These are phyloP conservation scores for Globisporangium megalacanthum DNA, from an alignment of 352 stramenopile species.

Conservation along the genomic window DNA sequence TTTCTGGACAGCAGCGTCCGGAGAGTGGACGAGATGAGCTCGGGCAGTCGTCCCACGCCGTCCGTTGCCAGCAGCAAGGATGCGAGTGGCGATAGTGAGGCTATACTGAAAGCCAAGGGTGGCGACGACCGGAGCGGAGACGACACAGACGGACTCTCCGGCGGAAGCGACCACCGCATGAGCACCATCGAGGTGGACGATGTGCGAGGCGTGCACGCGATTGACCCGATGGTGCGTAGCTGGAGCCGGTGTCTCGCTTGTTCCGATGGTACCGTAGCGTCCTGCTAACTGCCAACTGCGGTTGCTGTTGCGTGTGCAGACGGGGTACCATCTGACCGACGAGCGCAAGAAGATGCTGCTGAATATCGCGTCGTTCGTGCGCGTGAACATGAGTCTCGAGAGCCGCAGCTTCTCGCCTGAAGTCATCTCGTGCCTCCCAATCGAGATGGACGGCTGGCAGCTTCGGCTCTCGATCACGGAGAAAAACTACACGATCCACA, in stretches of 20 bases:
- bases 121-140: constrained; percentile 35
- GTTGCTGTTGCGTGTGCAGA: constrained; percentile 16
- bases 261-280: neutral
- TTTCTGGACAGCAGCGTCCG: constrained; percentile 67
- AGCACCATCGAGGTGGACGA: constrained; percentile 62
- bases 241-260: neutral
- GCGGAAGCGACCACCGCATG: constrained; percentile 29
- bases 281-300: neutral
- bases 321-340: constrained; percentile 55
- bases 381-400: constrained; percentile 78
- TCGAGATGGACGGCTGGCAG: constrained; percentile 86
- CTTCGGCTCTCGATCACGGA: constrained; percentile 80
- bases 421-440: constrained; percentile 81
- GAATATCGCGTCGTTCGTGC: constrained; percentile 70
- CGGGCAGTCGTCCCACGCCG: constrained; percentile 29
- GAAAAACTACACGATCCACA: constrained; percentile 88
- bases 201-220: constrained; percentile 32
- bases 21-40: constrained; percentile 80
- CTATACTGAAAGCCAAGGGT: constrained; percentile 13
- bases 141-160: constrained; percentile 33
- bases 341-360: constrained; percentile 58
- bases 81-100: constrained; percentile 21
- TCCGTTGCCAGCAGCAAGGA: constrained; percentile 22
- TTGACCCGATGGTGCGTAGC: constrained; percentile 28
- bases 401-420: constrained; percentile 79